Base-by-base conservation (phyloP, 495 filamentous ascomycete genomes). In the Terfezia boudieri region DNA sequence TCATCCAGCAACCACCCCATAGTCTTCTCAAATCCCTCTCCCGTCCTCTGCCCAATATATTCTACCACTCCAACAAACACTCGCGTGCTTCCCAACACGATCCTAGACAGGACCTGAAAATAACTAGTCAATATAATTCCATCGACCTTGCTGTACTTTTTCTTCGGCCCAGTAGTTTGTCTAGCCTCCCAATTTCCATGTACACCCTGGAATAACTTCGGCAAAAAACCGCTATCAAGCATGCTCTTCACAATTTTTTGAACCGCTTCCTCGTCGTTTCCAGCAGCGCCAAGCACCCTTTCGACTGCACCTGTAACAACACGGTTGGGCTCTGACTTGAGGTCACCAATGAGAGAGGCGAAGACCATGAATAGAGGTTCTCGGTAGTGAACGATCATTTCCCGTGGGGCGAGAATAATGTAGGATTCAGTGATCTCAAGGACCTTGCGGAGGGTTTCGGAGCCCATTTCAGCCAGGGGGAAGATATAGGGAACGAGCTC, bases 381-480 rank as follows among this genome's bases (percentile, higher is more conserved):
- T 8, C 63, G 62, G 49, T 65, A 56, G 36, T 35, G 52, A 32
- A 65, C 71, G 6, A 98, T 77, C 20, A 94, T 77, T 14, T 79
- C 73, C 32, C 76, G 69, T 0, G 90, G 90, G 0, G 85, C 79
- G 6, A 95, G 76, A 23, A 85, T 59, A 49, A 95, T 73, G 64
- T 95, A 96, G 1, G 74, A 76, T 59, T 87, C 84, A 9, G 81
- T 70, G 56, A 90, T 85, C 52, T 79, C 74, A 14, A 86, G 73
- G 2, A 80, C 75, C 52, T 79, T 76, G 8, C 79, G 75, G 2
- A 89, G 74, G 26, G 74, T 81, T 49, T 84, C 76, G 1, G 81
- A 79, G 23, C 78, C 82, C 53, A 78, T 70, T 37, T 84, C 76
- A 32, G 89, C 75, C 17, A 88, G 74, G 0, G 80, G 79, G 51